Conservation (phyloP, 75 land plant genomes). For the Selaginella moellendorffii region DNA sequence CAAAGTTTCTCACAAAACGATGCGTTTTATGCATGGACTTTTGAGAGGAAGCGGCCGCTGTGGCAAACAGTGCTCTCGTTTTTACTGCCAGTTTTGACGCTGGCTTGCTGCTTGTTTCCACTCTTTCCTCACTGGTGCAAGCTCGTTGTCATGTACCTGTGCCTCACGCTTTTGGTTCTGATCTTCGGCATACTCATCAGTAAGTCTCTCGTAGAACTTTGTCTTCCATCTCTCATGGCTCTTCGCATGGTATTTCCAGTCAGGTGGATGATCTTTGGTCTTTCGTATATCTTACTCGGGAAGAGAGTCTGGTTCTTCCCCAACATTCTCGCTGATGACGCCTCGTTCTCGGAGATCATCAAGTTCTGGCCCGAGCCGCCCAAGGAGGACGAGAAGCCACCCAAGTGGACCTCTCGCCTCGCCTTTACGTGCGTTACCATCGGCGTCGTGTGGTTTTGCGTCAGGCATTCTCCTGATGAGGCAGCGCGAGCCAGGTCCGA, state of each 20-base stretch:
- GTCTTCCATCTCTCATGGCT: neutral
- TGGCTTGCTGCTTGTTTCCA: constrained; percentile 95
- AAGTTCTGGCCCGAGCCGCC: constrained; percentile 62
- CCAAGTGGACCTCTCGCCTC: constrained; percentile 83
- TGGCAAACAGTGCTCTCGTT: constrained; percentile 96
- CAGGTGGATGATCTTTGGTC: constrained; percentile 56
- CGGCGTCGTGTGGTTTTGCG: constrained; percentile 43
- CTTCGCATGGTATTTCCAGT: constrained; percentile 18
- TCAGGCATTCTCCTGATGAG: constrained; percentile 96
- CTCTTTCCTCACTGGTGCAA: constrained; percentile 89
- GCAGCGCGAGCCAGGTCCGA: constrained; percentile 83
- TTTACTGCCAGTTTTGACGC: constrained; percentile 75
- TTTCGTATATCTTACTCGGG: constrained; percentile 57
- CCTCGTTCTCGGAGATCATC: constrained; percentile 68
- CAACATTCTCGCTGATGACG: constrained; percentile 93
- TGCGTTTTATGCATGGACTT: constrained; percentile 93
- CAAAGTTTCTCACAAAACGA: constrained; percentile 83
- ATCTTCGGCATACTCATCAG: constrained; percentile 59
- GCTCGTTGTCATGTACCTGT: constrained; percentile 72
- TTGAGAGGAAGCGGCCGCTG: constrained; percentile 62
- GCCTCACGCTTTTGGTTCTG: constrained; percentile 55
- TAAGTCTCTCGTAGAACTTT: constrained; percentile 27
- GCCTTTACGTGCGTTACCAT: constrained; percentile 51
- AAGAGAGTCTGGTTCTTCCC: constrained; percentile 96
- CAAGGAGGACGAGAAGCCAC: constrained; percentile 80